A percentile compares a stretch with the other conserved stretches of the same genome.
Evolutionary conservation across 2,329 filamentous ascomycete species (phyloP).

Genomic region (Chaetothyriales sp.): DNA sequence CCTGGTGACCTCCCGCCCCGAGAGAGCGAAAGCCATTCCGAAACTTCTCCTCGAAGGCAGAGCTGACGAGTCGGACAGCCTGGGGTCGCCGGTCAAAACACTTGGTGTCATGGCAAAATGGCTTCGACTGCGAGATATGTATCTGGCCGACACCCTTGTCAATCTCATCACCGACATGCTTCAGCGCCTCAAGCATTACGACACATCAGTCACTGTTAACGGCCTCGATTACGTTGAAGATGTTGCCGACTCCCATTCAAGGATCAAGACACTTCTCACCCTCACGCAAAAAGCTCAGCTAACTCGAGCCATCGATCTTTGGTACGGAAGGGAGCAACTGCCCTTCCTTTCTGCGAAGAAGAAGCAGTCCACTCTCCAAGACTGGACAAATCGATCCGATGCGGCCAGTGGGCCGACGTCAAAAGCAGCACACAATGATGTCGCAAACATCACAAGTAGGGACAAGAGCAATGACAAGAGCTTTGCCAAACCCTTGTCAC

Average conservation of each 20-base stretch:
- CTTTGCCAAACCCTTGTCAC: not conserved
- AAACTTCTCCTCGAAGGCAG: conserved; percentile 40
- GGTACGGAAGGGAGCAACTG: conserved; percentile 27
- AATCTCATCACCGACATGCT: conserved; percentile 75
- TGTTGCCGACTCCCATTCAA: conserved; percentile 33
- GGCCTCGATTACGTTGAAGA: conserved; percentile 49
- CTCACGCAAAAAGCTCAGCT: conserved; percentile 76
- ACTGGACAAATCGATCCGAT: conserved; percentile 12
- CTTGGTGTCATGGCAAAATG: conserved; percentile 65
- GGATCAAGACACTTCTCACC: conserved; percentile 64
- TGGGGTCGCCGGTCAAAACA: conserved; percentile 44
- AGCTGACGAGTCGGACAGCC: not conserved
- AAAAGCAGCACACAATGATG: conserved; percentile 21
- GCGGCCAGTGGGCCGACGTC: conserved; percentile 6
- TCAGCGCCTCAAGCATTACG: conserved; percentile 48
- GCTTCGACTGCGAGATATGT: conserved; percentile 78
- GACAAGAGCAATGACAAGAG: conserved; percentile 3
- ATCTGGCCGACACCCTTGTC: conserved; percentile 69
- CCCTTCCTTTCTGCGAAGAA: conserved; percentile 29
- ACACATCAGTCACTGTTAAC: conserved; percentile 46
- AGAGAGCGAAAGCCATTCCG: conserved; percentile 30
- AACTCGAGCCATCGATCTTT: conserved; percentile 44
- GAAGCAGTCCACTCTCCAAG: conserved; percentile 28
- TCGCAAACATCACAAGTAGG: conserved; percentile 16
- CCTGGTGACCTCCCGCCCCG: conserved; percentile 35